Base-by-base conservation (phyloP, 805 yeast species). In the Metschnikowia borealis region DNA sequence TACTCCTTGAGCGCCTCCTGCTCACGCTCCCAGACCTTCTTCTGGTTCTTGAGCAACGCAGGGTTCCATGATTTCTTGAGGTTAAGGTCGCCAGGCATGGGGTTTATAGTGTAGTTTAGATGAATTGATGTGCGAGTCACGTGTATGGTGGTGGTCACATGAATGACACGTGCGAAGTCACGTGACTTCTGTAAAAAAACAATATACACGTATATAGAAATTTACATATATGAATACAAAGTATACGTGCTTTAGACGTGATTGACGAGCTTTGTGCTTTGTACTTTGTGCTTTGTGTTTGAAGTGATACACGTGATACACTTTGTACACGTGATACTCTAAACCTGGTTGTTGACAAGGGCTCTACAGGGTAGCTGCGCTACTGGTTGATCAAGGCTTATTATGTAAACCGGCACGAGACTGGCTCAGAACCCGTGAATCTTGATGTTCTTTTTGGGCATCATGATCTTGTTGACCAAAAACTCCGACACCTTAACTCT, bases 61-160 rank as follows among this genome's bases (percentile, higher is more conserved):
- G 99, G 97, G 66, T 92, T 89, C 99, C 98, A 92, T 54, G 98
- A 92, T 65, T 92, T 92, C 70, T 92, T 87, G 49, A 91, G 68
- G 64, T 92, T 92, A 54, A 92, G 75, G 66, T 91, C 96, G 5
- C 90, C 88, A 1, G 90, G 87, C 64, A 73, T 73, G 23, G 20
- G 33, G 40, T 26, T n/a, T 23, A 8, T 10, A 7, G 31, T 8
- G 11, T 20, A n/a, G 26, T 6, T 11, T 5, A 6, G 39, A 14
- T 11, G 26, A 20, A n/a, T 43, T 43, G 32, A 21, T 43, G 18
- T n/a, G 46, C 46, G 46, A 7, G 15, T 33, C 46, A 23, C 17
- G 46, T 35, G 39, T 10, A 15, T 15, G 23, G 10, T 13, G 18
- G 14, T 6, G 31, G 29, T 40, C 46, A 43, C 39, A 39, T 43